Evolutionary conservation across 2,329 filamentous ascomycete genomes (phyloP).

Genomic region (Bipolaris sorokiniana): DNA sequence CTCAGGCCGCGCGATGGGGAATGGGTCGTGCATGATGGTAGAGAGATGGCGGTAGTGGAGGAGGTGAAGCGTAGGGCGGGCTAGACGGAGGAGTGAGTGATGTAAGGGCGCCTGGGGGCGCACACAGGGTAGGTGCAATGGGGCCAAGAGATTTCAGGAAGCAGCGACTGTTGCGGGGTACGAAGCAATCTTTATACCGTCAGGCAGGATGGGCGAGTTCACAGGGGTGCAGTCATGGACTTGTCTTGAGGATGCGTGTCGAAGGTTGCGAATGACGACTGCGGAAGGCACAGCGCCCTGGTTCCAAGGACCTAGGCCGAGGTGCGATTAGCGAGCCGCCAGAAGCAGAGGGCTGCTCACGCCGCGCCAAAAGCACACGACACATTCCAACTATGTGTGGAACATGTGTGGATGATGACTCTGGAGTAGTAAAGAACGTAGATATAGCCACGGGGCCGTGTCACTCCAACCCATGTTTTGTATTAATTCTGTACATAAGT

Average conservation of each 20-base stretch:
- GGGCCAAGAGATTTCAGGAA: constrained; percentile 3
- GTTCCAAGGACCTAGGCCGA: constrained; percentile 10
- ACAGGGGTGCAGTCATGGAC: constrained; percentile 11
- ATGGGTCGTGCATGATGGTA: constrained; percentile 72
- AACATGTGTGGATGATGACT: constrained; percentile 8
- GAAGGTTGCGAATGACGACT: constrained; percentile 17
- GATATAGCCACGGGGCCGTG: constrained; percentile 32
- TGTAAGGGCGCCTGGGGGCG: constrained; percentile 13
- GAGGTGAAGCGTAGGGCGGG: constrained; percentile 12
- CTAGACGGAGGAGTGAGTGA: constrained; percentile 15
- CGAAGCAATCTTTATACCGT: constrained; percentile 20
- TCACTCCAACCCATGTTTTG: constrained; percentile 23
- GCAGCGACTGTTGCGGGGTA: constrained; percentile 13
- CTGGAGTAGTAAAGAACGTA: not conserved
- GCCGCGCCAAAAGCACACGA: constrained; percentile 30
- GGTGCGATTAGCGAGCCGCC: constrained; percentile 29
- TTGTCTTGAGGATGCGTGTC: constrained; percentile 20
- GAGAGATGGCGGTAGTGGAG: not conserved
- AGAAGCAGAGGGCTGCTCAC: constrained; percentile 8
- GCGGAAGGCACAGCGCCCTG: constrained; percentile 10
- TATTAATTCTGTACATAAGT: not conserved
- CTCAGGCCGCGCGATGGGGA: constrained; percentile 66
- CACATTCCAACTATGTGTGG: constrained; percentile 3
- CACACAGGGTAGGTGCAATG: constrained; percentile 10
- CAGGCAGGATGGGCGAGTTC: constrained; percentile 7